These are phyloP conservation scores for Acanthamoeba polyphaga DNA, from an alignment of 208 protist species.

Conservation along the genomic window DNA sequence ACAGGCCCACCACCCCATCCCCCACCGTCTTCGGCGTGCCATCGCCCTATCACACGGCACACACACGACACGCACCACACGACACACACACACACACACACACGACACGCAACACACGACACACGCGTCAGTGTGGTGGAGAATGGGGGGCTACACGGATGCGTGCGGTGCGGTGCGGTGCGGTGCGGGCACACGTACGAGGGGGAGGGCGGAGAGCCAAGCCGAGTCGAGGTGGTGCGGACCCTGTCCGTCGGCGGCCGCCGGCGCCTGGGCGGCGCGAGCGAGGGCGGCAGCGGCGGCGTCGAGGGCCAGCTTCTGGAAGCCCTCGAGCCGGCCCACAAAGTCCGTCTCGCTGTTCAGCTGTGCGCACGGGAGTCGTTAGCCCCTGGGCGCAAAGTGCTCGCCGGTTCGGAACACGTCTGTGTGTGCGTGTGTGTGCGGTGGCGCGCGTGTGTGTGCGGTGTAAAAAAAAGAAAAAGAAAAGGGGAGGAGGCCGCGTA, in stretches of 20 bases:
- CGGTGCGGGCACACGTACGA: background rate
- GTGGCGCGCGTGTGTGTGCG: no score
- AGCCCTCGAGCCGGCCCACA: constrained; percentile 41
- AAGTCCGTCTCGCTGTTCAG: constrained; percentile 71
- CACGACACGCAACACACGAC: no score
- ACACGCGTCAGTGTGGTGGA: no score
- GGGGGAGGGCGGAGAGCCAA: background rate
- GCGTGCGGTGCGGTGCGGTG: no score
- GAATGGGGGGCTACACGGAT: no score
- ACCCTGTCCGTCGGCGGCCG: background rate
- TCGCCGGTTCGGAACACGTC: no score
- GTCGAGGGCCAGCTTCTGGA: constrained; percentile 16
- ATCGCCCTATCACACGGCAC: background rate
- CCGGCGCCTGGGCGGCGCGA: background rate
- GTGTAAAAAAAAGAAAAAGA: no score
- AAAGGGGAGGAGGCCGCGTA: no score
- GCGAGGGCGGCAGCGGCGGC: background rate
- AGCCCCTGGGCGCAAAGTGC: no score
- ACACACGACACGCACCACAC: no score
- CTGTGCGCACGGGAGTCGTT: background rate
- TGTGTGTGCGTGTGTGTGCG: no score
- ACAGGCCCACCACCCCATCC: background rate
- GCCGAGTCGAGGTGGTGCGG: background rate
- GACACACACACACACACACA: no score
- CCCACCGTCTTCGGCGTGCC: background rate